Conservation (phyloP, 2,329 filamentous ascomycete species). For the Xylariaceae sp. region DNA sequence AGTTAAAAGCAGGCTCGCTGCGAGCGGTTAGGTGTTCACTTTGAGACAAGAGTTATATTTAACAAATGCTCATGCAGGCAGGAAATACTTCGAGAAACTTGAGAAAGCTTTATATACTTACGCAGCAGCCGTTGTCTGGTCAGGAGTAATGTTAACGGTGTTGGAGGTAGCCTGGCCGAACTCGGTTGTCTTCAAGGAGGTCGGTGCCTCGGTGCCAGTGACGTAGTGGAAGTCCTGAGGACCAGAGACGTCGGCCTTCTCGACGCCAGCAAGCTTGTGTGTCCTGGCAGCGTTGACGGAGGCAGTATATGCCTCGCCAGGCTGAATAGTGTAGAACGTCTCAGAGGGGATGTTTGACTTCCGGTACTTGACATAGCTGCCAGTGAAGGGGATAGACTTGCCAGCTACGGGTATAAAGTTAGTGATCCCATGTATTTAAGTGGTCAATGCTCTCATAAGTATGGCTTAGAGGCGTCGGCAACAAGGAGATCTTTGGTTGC, state of each 20-base stretch:
- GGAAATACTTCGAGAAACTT: no score
- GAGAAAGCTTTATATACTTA: no score
- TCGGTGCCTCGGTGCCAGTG: slow-evolving; percentile 14
- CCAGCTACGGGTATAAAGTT: slow-evolving; percentile 6
- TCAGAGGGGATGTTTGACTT: slow-evolving; percentile 11
- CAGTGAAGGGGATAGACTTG: slow-evolving; percentile 17
- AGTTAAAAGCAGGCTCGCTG: slow-evolving; percentile 12
- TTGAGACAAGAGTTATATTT: slow-evolving; percentile 2
- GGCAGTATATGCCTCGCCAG: slow-evolving; percentile 16
- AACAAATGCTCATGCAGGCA: not conserved
- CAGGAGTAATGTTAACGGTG: slow-evolving; percentile 12
- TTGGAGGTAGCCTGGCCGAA: slow-evolving; percentile 18
- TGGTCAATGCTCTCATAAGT: no score
- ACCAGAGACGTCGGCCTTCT: slow-evolving; percentile 13
- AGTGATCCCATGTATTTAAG: not conserved
- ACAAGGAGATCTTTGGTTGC: slow-evolving; percentile 19
- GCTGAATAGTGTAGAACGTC: slow-evolving; percentile 20
- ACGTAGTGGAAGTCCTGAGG: slow-evolving; percentile 21
- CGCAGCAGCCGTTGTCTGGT: slow-evolving; percentile 16
- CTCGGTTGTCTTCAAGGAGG: slow-evolving; percentile 12
- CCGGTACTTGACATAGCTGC: slow-evolving; percentile 17
- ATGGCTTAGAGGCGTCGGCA: slow-evolving; percentile 11
- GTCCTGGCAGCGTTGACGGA: slow-evolving; percentile 17
- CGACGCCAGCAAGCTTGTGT: slow-evolving; percentile 16
- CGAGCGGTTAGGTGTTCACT: slow-evolving; percentile 14